Conservation (phyloP, 1,284 basidiomycete species). For the Tilletia horrida region DNA sequence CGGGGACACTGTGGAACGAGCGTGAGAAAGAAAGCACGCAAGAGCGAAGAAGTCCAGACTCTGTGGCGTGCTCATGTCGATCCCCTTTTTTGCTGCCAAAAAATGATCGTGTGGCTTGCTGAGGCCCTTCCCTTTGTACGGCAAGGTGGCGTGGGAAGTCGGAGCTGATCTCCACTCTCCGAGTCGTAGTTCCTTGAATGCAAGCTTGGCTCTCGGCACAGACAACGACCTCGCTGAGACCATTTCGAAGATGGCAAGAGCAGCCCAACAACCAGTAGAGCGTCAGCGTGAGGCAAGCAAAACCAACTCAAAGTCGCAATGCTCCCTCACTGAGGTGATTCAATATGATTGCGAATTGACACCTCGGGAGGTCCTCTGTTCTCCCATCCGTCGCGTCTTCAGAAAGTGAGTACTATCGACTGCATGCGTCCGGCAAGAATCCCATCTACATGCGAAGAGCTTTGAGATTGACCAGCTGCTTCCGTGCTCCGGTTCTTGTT, state of each 20-base stretch:
- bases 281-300: neutral
- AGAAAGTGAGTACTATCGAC: slow-evolving; percentile 7
- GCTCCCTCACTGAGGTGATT: neutral
- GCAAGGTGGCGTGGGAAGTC: no score
- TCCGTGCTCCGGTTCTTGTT: neutral
- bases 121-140: no score
- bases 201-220: no score
- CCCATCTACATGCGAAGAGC: no score
- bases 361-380: neutral
- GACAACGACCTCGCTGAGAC: neutral
- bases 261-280: neutral
- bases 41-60: neutral
- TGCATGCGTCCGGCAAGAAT: no score
- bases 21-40: neutral
- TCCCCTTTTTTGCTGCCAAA: neutral
- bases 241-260: neutral
- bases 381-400: neutral
- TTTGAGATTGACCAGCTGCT: neutral
- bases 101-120: neutral
- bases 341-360: neutral
- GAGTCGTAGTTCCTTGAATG: no score
- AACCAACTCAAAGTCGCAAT: neutral
- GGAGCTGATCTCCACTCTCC: no score
- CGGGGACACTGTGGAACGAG: neutral
- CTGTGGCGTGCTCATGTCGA: neutral